Evolutionary conservation across 352 stramenopile genomes (phyloP).

Genomic region (Pythium monospermum): DNA sequence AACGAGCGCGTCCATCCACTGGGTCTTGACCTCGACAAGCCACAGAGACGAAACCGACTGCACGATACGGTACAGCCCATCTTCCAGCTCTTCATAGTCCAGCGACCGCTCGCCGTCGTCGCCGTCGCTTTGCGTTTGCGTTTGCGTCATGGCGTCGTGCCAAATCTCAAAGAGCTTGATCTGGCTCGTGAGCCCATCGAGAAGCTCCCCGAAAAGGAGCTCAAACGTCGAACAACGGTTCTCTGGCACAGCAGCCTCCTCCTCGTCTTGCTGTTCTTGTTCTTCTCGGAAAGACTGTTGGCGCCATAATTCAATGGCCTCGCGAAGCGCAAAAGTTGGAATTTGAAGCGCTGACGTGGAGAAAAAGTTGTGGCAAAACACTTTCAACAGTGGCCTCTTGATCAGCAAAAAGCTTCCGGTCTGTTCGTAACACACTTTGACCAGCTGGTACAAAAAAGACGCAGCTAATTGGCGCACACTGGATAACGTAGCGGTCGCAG

Average conservation of each 20-base stretch:
- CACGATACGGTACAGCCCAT: constrained; percentile 42
- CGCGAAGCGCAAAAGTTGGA: constrained; percentile 30
- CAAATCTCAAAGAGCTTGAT: constrained; percentile 58
- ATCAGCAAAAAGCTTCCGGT: constrained; percentile 58
- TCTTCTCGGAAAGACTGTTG: constrained; percentile 19
- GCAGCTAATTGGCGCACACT: constrained; percentile 32
- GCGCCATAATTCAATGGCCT: constrained; percentile 54
- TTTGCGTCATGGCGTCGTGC: constrained; percentile 28
- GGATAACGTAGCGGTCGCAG: constrained; percentile 28
- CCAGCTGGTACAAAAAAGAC: constrained; percentile 40
- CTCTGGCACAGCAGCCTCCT: too few species aligned
- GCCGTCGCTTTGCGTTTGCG: too few species aligned
- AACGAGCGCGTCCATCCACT: constrained; percentile 56
- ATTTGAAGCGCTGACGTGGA: constrained; percentile 18
- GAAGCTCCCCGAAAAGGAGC: constrained; percentile 36
- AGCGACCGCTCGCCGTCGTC: constrained; percentile 2
- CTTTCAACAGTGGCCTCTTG: constrained; percentile 39
- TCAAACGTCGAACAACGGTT: constrained; percentile 35
- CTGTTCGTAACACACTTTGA: constrained; percentile 50
- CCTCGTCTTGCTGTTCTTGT: neutral
- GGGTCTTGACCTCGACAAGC: constrained; percentile 50
- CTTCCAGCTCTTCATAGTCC: constrained; percentile 65
- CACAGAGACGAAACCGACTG: constrained; percentile 51
- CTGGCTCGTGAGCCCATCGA: constrained; percentile 50
- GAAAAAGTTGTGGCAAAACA: constrained; percentile 46